Percentiles rank a stretch among this genome's conserved stretches.
Conservation (phyloP, 1,284 basidiomycete genomes). For the Melampsora larici-populina region DNA sequence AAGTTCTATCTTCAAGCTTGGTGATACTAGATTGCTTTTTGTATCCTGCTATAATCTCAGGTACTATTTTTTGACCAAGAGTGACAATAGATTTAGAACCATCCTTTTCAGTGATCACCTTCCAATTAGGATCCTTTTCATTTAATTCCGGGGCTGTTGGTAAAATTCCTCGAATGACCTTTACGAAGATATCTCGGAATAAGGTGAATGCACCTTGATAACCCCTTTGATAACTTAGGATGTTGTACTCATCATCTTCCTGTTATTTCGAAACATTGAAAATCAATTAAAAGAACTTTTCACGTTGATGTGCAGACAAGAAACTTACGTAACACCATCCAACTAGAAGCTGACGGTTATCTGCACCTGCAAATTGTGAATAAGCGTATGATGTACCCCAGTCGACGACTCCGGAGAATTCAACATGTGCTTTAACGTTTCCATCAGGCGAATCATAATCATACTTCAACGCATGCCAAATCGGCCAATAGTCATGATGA, state of each 20-base stretch:
- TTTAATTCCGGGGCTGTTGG: slow-evolving; percentile 35
- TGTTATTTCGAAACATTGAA: slow-evolving; percentile 9
- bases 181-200: slow-evolving; percentile 48
- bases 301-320: not conserved
- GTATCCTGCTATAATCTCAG: slow-evolving; percentile 46
- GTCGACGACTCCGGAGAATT: slow-evolving; percentile 46
- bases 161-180: slow-evolving; percentile 45
- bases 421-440: slow-evolving; percentile 18
- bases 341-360: slow-evolving; percentile 44
- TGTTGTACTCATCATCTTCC: slow-evolving; percentile 43
- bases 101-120: slow-evolving; percentile 44
- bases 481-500: slow-evolving; percentile 45
- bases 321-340: slow-evolving; percentile 47
- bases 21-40: slow-evolving; percentile 44
- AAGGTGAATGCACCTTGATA: slow-evolving; percentile 47
- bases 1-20: not conserved
- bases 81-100: slow-evolving; percentile 45
- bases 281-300: slow-evolving; percentile 20
- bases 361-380: slow-evolving; percentile 45
- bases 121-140: slow-evolving; percentile 44
- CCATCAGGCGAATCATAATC: slow-evolving; percentile 13
- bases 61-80: slow-evolving; percentile 47
- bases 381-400: slow-evolving; percentile 49
- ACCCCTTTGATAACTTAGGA: slow-evolving; percentile 45
- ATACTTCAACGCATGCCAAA: slow-evolving; percentile 46